Evolutionary conservation across 78 protist genomes (phyloP), one percentile per base, ranked within the genome.

Genomic region (Isochrysis galbana): DNA sequence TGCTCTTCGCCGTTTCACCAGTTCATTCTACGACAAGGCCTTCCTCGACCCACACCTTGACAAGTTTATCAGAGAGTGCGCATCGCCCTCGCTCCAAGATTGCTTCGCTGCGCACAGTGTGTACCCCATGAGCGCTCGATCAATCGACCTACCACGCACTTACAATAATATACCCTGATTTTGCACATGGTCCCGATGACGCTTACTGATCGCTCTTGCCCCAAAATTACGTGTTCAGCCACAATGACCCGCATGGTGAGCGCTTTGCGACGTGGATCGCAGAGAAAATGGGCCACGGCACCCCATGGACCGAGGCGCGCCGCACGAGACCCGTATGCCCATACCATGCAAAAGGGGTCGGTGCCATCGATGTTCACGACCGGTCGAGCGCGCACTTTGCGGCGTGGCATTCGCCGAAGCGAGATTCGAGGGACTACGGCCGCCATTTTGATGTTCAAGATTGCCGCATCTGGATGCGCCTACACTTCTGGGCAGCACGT

Each of bases 401-500:
- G 36, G 77, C 77, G 77, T 69, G 77, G 77, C 77, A 69, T n/a
- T 69, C 77, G 7, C 77, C 77, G 34, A 69, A 69, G 77, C 77
- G 77, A 5, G 77, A 69, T 11, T n/a, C 77, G 21, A n/a, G 7
- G 11, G 21, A 69, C 34, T 69, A 4, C 10, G 77, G 77, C 5
- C 11, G 29, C 10, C 77, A 69, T 69, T 87, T 87, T 29, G 10
- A 87, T 5, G 22, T 87, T 10, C 46, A 87, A 3, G 91, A 87
- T n/a, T 87, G 91, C 55, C 91, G 91, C 11, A 11, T 87, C 32
- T 87, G 91, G 91, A 87, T 87, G 91, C 55, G 91, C 17, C 91
- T 87, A 5, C 46, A 47, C 38, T 87, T 87, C 23, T 87, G 91
- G 91, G 91, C 91, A 2, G 47, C 72, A 5, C 91, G 91, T n/a